These are phyloP conservation scores for Aspergillus avenaceus DNA, from an alignment of 495 filamentous ascomycete genomes.

Conservation along the genomic window DNA sequence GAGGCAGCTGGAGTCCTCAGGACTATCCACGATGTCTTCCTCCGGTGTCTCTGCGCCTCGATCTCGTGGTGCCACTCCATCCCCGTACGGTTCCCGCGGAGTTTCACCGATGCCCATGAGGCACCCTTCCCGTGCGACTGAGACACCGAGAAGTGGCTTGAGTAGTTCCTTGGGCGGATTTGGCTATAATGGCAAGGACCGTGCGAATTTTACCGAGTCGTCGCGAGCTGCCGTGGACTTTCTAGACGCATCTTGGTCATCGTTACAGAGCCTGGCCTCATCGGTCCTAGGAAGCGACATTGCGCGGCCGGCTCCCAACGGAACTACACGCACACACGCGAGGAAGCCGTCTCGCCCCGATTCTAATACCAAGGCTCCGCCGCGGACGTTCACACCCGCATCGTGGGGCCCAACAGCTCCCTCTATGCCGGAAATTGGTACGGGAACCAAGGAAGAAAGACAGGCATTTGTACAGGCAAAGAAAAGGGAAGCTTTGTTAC, in stretches of 20 bases:
- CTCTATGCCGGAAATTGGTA: slow-evolving; percentile 41
- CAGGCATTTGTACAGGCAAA: slow-evolving; percentile 55
- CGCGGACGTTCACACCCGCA: slow-evolving; percentile 30
- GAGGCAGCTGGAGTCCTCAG: slow-evolving; percentile 28
- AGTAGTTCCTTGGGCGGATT: slow-evolving; percentile 29
- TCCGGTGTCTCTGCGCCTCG: slow-evolving; percentile 24
- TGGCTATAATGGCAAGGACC: slow-evolving; percentile 19
- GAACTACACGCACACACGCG: slow-evolving; percentile 23
- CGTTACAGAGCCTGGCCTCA: slow-evolving; percentile 50
- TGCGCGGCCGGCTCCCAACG: slow-evolving; percentile 28
- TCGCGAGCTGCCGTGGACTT: slow-evolving; percentile 39
- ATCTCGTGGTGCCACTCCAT: slow-evolving; percentile 39
- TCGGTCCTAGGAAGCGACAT: slow-evolving; percentile 47
- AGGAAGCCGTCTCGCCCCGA: slow-evolving; percentile 45
- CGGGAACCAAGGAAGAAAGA: slow-evolving; percentile 53
- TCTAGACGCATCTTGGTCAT: slow-evolving; percentile 51
- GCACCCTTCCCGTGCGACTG: slow-evolving; percentile 38
- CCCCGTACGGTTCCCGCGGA: slow-evolving; percentile 40
- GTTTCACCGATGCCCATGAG: slow-evolving; percentile 46
- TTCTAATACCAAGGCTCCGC: slow-evolving; percentile 33
- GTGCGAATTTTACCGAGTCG: slow-evolving; percentile 21
- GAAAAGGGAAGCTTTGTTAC: slow-evolving; percentile 57
- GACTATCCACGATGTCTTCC: slow-evolving; percentile 27
- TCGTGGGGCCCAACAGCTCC: slow-evolving; percentile 54
- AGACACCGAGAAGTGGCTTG: slow-evolving; percentile 17